phyloP scores from a whole-genome alignment of 257 asterid species.

The Penstemon eatonii region DNA sequence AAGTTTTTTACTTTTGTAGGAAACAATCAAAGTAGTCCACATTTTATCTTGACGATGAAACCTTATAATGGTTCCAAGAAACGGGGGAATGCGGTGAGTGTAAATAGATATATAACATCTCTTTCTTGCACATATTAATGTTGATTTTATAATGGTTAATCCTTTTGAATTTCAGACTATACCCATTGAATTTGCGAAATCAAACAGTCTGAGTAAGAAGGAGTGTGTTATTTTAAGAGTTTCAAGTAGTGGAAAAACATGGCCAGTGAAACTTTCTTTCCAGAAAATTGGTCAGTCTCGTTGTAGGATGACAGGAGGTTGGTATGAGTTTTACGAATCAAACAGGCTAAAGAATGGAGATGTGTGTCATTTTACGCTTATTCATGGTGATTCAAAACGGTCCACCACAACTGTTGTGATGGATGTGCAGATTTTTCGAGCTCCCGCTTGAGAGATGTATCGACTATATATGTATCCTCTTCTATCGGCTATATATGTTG shows the following conservation, averaged over 20 bases:
- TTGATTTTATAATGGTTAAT: background rate
- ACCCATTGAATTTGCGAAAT: constrained; percentile 12
- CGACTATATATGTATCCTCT: too few relatives aligned
- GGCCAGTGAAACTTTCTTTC: background rate
- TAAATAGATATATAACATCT: background rate
- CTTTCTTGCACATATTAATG: background rate
- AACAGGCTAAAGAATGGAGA: constrained; percentile 28
- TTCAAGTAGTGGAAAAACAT: background rate
- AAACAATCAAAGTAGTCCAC: background rate
- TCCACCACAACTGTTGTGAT: background rate
- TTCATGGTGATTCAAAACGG: background rate
- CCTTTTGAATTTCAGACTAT: constrained; percentile 21
- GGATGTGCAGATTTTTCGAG: constrained; percentile 19
- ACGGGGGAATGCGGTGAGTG: constrained; percentile 1
- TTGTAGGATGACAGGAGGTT: background rate
- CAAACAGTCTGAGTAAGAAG: background rate
- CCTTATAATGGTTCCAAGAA: background rate
- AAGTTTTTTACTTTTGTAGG: background rate
- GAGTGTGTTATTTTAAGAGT: background rate
- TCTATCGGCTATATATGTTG: background rate
- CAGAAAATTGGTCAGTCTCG: background rate
- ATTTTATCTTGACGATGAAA: constrained; percentile 17
- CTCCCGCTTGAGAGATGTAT: background rate
- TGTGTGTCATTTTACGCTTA: constrained; percentile 15
- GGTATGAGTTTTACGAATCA: constrained; percentile 25